Conservation (phyloP, 805 yeast genomes). For the Pichia californica region DNA sequence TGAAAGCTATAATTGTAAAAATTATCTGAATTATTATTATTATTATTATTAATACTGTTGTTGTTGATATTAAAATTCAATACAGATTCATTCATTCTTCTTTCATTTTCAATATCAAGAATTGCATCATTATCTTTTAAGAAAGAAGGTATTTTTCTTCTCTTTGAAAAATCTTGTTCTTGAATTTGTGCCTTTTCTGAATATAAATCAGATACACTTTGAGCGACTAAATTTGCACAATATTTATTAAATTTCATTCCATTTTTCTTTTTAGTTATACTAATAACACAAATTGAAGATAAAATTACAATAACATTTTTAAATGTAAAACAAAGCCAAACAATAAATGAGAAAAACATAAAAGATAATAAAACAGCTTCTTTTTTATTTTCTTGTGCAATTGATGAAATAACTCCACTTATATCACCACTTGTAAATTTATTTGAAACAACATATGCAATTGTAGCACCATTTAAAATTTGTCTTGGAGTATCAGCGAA, state of each 20-base stretch:
- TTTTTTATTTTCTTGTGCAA: constrained; percentile 54
- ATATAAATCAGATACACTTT: constrained; percentile 23
- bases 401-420: constrained; percentile 41
- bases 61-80: not conserved
- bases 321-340: constrained; percentile 60
- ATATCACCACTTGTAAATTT: constrained; percentile 33
- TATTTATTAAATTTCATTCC: constrained; percentile 15
- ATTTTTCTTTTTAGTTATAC: constrained; percentile 6
- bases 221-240: constrained; percentile 24
- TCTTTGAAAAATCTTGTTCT: constrained; percentile 17
- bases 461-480: constrained; percentile 71
- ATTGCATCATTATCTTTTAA: not conserved
- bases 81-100: not conserved
- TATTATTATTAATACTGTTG: not conserved
- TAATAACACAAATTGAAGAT: constrained; percentile 19
- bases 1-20: no score
- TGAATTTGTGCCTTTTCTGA: constrained; percentile 11
- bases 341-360: constrained; percentile 67
- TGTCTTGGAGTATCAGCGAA: constrained; percentile 87
- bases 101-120: not conserved
- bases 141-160: constrained; percentile 19
- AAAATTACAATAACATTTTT: constrained; percentile 20
- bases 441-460: constrained; percentile 44
- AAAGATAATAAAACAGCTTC: constrained; percentile 70
- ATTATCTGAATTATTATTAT: no score